Evolutionary conservation across 2,329 filamentous ascomycete species (phyloP).

Genomic region (Beauveria australis): DNA sequence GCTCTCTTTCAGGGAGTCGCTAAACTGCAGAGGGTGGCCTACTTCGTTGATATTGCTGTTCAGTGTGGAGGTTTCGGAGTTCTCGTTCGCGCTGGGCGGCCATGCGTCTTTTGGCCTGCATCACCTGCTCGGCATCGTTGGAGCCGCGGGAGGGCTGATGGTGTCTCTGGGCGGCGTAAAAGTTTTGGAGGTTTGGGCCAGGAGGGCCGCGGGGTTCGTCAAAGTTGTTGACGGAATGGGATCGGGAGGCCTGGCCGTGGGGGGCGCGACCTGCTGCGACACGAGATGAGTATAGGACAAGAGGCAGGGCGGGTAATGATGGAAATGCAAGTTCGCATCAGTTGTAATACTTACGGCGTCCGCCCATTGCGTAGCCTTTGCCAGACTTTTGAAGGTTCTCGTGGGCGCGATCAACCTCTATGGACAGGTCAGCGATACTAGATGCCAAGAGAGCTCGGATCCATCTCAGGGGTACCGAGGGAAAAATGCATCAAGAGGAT

Average conservation of each 20-base stretch:
- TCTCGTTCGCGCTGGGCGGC: constrained; percentile 98
- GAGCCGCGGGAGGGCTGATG: constrained; percentile 78
- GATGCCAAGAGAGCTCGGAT: not conserved
- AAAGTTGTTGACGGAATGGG: constrained; percentile 80
- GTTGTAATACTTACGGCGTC: constrained; percentile 69
- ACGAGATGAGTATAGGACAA: constrained; percentile 4
- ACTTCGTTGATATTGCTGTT: constrained; percentile 99
- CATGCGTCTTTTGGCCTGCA: constrained; percentile 99
- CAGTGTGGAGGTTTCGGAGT: constrained; percentile 98
- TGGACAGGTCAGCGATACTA: constrained; percentile 1
- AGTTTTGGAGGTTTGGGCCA: constrained; percentile 77
- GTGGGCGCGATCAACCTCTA: constrained; percentile 92
- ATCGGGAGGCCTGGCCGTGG: constrained; percentile 56
- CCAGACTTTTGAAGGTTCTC: constrained; percentile 96
- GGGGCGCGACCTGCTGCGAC: constrained; percentile 61
- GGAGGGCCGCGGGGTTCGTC: constrained; percentile 61
- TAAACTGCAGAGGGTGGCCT: constrained; percentile 72
- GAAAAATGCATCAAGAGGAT: not conserved
- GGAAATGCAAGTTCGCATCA: constrained; percentile 1
- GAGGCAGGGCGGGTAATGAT: not conserved
- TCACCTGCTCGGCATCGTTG: constrained; percentile 93
- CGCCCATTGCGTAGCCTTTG: constrained; percentile 70
- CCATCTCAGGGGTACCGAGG: constrained; percentile 3
- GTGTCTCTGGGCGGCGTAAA: constrained; percentile 89
- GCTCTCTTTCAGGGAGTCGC: constrained; percentile 33